phyloP scores from a whole-genome alignment of 306 rosid genomes.

The Sesbania bispinosa region DNA sequence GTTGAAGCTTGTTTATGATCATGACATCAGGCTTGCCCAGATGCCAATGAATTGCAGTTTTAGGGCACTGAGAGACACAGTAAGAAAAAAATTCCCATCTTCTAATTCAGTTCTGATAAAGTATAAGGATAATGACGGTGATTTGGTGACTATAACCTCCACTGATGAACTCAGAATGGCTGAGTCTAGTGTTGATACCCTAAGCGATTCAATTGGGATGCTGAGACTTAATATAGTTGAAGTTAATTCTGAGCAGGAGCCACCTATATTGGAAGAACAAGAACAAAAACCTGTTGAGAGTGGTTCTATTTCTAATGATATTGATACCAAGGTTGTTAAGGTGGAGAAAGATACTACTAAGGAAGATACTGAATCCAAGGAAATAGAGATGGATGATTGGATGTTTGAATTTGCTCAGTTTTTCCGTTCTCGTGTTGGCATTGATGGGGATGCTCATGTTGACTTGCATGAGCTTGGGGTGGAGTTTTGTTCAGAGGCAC shows the following conservation, averaged over 20 bases:
- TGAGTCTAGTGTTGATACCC: conserved; percentile 69
- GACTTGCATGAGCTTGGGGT: conserved; percentile 97
- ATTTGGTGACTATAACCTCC: conserved; percentile 89
- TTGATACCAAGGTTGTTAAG: conserved; percentile 50
- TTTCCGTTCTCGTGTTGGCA: conserved; percentile 92
- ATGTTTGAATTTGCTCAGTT: conserved; percentile 96
- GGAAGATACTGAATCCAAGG: conserved; percentile 79
- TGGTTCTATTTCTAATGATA: conserved; percentile 59
- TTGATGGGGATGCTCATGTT: conserved; percentile 92
- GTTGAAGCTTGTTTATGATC: conserved; percentile 59
- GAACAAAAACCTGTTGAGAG: conserved; percentile 70
- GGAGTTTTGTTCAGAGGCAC: conserved; percentile 99
- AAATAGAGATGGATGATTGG: conserved; percentile 99
- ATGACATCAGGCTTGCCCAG: conserved; percentile 91
- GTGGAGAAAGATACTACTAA: conserved; percentile 54
- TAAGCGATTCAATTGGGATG: conserved; percentile 51
- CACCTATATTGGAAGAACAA: conserved; percentile 84
- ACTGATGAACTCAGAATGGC: conserved; percentile 85
- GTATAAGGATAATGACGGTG: conserved; percentile 86
- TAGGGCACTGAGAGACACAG: conserved; percentile 62
- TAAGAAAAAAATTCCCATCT: conserved; percentile 78
- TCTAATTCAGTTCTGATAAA: conserved; percentile 85
- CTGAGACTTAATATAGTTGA: conserved; percentile 90
- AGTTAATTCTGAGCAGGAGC: conserved; percentile 93
- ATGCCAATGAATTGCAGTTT: conserved; percentile 61